Evolutionary conservation across 495 filamentous ascomycete species (phyloP), one percentile per base, ranked within the genome.

Genomic region (Venustampulla echinocandica): DNA sequence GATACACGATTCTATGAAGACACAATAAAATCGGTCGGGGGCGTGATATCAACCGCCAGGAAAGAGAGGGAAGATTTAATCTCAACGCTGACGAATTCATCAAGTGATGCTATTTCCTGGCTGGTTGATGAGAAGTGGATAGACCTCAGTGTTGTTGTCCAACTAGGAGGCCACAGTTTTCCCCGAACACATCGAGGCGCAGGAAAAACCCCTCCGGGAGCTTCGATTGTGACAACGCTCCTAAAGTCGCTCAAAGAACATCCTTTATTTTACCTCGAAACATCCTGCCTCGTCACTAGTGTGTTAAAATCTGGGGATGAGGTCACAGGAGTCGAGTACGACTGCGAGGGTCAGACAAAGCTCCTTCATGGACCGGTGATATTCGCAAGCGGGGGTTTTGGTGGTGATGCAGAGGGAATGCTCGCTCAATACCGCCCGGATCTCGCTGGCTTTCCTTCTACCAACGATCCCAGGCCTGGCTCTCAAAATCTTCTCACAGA

Each of bases 351-450:
- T 1, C 38, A 46, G 24, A 53, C 46, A 28, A 57, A 64, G 25
- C 50, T 19, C 21, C 52, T 71, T 4, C 49, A 60, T 11, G 77
- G 77, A 0, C 73, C 73, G 2, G 73, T 81, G 0, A 59, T 81
- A 10, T 73, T 81, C 35, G 64, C 77, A 0, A 66, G 67, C 0
- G 76, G 77, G 18, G 77, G 77, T 6, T 81, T 80, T 44, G 77
- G 68, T 7, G 77, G 76, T 19, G 77, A 79, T 56, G 65, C 70
- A 11, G 50, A 67, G 30, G 76, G 76, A 1, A 43, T 79, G 46
- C 59, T 81, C 7, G 62, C 67, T 4, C 54, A 64, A 45, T 71
- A 78, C 58, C 66, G 77, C 0, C 75, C 74, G 0, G 77, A 80
- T 50, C 55, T 80, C 17, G 64, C 63, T 4, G 70, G 70, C 0